Evolutionary conservation across 2,329 filamentous ascomycete genomes (phyloP), one percentile per base, ranked within the genome.

Genomic region (Orbilia javanica): DNA sequence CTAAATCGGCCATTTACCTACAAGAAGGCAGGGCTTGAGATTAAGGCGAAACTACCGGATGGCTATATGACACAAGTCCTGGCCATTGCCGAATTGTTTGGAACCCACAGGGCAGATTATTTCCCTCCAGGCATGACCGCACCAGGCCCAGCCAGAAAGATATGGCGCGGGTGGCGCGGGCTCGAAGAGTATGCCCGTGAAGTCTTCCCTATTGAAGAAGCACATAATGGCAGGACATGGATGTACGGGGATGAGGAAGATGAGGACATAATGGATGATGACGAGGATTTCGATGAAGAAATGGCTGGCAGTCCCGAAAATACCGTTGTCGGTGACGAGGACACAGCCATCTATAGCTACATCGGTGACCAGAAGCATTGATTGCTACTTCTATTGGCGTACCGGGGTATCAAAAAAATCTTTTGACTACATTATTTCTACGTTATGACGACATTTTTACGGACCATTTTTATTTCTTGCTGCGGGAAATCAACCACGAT

Each of bases 181-280:
- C 88, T 98, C 81, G 94, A 97, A 83, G 96, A 98, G 84, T 99
- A 98, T 83, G 95, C 95, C 0, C 88, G 92, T 60, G 96, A 98
- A 83, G 94, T 96, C 29, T 98, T 98, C 82, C 93, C 93, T 0
- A 88, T 97, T 11, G 96, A 99, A 84, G 96, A 99, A 85, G 92
- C 94, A 81, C 93, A 94, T 34, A 98, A 98, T 83, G 95, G 95
- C 4, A 86, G 96, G 82, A 93, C 92, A 15, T 99, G 96, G 96
- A 98, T 97, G 95, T 83, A 88, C 50, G 87, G 88, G 3, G 87
- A 87, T 10, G 87, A 87, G 44, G 86, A 86, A 15, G 85, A 83
- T n/a, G 83, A 82, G 25, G 82, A 79, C 39, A 79, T 75, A 62
- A 76, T 79, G 71, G 71, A 75, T 20, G 73, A 53, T 18, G 72